phyloP scores from a whole-genome alignment of 176 grass and related monocot genomes.

The Juncus effusus region DNA sequence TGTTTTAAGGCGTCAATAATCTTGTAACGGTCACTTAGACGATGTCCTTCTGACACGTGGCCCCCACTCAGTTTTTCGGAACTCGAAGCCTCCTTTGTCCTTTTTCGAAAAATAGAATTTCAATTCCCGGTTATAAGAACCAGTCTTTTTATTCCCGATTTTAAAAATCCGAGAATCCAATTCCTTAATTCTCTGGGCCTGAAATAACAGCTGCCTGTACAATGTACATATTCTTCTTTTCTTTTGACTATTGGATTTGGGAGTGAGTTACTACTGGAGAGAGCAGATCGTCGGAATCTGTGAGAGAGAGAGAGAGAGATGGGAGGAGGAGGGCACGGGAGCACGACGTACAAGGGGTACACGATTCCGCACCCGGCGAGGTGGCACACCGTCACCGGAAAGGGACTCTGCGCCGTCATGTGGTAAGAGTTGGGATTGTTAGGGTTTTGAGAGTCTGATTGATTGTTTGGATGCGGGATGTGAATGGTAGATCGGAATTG shows the following conservation, averaged over 20 bases:
- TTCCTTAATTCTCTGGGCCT: neutral
- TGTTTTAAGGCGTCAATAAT: neutral
- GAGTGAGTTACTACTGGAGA: slow-evolving; percentile 5
- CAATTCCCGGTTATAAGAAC: neutral
- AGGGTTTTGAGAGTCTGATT: neutral
- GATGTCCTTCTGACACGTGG: slow-evolving; percentile 9
- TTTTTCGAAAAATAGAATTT: neutral
- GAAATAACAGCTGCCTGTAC: too few relatives aligned
- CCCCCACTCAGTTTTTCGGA: slow-evolving; percentile 3
- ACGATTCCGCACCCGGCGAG: slow-evolving; percentile 77
- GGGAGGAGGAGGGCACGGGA: slow-evolving; percentile 49
- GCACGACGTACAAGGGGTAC: slow-evolving; percentile 92
- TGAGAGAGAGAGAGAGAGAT: slow-evolving; percentile 26
- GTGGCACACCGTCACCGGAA: slow-evolving; percentile 79
- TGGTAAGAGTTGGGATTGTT: slow-evolving; percentile 38
- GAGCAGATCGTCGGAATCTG: neutral
- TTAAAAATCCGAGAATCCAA: neutral
- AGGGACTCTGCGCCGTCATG: slow-evolving; percentile 92
- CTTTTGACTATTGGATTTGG: neutral
- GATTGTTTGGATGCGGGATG: neutral
- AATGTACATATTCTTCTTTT: too few relatives aligned
- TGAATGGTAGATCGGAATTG: too few relatives aligned
- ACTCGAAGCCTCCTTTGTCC: neutral
- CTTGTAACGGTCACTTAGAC: slow-evolving; percentile 22
- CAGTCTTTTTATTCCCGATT: neutral